Conservation (phyloP, 257 asterid species). For the Solanum paucissectum region DNA sequence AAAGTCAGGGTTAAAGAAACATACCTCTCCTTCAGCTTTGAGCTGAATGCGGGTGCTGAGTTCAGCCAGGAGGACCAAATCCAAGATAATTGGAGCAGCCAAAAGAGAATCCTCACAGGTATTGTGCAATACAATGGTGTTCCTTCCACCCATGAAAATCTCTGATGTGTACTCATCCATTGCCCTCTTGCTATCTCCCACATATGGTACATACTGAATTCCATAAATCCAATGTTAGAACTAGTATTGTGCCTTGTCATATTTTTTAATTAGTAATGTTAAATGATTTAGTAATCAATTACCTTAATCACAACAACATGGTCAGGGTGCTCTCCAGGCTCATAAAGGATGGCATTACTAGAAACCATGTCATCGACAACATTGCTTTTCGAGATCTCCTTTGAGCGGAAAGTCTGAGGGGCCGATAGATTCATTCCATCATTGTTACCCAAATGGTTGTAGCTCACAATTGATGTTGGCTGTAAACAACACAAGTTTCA, state of each 20-base stretch:
- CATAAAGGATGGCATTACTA: conserved; percentile 86
- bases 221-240: not conserved
- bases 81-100: conserved; percentile 94
- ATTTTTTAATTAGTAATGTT: not conserved
- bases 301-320: conserved; percentile 98
- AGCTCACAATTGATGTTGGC: conserved; percentile 99
- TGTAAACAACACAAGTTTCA: conserved; percentile 7
- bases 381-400: conserved; percentile 95
- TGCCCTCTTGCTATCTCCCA: conserved; percentile 97
- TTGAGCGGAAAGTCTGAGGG: conserved; percentile 93
- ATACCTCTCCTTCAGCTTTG: conserved; percentile 70
- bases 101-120: conserved; percentile 95
- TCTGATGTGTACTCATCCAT: conserved; percentile 99
- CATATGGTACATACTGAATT: conserved; percentile 81
- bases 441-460: conserved; percentile 95
- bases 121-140: conserved; percentile 89
- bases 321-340: conserved; percentile 96
- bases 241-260: not conserved
- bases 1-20: not conserved
- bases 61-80: conserved; percentile 93
- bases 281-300: not conserved
- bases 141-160: conserved; percentile 94
- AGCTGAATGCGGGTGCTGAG: conserved; percentile 90
- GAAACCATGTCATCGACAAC: conserved; percentile 99
- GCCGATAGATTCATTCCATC: conserved; percentile 97